A percentile compares a stretch with the other conserved stretches of the same genome.
Conservation (phyloP, 2,329 filamentous ascomycete genomes). For the Ascochyta pisi region DNA sequence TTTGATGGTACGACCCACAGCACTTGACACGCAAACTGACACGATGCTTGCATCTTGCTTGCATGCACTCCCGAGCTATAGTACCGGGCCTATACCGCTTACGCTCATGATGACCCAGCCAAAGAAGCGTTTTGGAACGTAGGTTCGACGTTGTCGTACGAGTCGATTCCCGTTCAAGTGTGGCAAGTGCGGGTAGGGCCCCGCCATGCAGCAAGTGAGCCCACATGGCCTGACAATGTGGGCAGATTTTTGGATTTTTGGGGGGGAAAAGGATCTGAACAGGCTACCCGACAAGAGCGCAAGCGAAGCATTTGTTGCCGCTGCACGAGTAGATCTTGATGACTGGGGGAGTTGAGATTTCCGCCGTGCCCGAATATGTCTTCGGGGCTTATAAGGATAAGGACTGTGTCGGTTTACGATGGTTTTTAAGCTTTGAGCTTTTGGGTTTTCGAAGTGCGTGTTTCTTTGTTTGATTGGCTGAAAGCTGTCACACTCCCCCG, state of each 20-base stretch:
- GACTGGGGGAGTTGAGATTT: background rate
- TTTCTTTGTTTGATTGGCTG: no score
- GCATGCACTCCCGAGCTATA: slow-evolving; percentile 6
- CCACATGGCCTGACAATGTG: slow-evolving; percentile 19
- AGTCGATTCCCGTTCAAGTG: slow-evolving; percentile 8
- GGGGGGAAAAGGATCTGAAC: background rate
- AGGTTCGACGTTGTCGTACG: slow-evolving; percentile 6
- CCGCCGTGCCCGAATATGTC: background rate
- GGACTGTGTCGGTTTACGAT: no score
- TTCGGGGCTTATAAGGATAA: no score
- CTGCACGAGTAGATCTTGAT: background rate
- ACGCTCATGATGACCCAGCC: no score
- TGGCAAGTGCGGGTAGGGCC: slow-evolving; percentile 11
- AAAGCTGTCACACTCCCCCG: no score
- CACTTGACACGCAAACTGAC: slow-evolving; percentile 1
- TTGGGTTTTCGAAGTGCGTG: no score
- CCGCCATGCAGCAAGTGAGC: slow-evolving; percentile 9
- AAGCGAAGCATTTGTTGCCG: background rate
- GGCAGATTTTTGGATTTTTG: slow-evolving; percentile 8
- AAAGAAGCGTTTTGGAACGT: no score
- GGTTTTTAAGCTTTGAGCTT: no score
- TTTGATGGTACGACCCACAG: no score
- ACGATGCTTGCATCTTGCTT: slow-evolving; percentile 5
- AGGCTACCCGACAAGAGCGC: background rate
- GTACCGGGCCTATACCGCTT: background rate